These are phyloP conservation scores for Ophiostoma himal-ulmi DNA, from an alignment of 2,329 filamentous ascomycete species.

Conservation along the genomic window DNA sequence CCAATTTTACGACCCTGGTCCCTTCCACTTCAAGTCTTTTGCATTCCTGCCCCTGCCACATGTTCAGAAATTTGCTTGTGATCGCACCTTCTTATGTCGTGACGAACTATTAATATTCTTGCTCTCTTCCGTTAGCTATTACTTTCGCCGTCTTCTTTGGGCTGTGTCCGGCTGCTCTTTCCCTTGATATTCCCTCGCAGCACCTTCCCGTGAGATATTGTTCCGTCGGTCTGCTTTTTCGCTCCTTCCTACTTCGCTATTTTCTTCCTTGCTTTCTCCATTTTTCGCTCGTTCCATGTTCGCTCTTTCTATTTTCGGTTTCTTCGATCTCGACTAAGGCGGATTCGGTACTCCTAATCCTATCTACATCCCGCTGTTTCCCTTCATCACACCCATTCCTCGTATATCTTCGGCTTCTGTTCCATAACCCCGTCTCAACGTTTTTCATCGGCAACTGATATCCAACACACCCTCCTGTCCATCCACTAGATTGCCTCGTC, in stretches of 20 bases:
- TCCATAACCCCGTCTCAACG: not conserved
- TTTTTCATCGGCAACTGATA: not conserved
- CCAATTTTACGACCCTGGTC: not conserved
- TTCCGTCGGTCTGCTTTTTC: not conserved
- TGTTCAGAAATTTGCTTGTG: not conserved
- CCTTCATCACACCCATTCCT: not conserved
- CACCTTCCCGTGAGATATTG: not conserved
- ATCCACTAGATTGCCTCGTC: not conserved
- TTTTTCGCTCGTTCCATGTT: not conserved
- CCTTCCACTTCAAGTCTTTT: not conserved
- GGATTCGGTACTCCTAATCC: not conserved
- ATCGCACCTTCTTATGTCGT: not conserved
- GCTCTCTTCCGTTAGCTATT: not conserved
- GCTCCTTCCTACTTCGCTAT: not conserved
- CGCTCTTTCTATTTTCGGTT: not conserved
- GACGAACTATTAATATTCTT: not conserved
- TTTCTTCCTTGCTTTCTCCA: not conserved
- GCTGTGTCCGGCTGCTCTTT: not conserved
- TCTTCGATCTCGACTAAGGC: not conserved
- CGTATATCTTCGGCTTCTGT: not conserved
- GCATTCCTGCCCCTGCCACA: conserved; percentile 4
- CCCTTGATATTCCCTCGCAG: not conserved
- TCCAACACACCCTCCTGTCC: not conserved
- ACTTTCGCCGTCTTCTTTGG: conserved; percentile 3
- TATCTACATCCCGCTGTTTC: not conserved